Percentiles rank a stretch among this genome's conserved stretches.
Conservation (phyloP, 768 basidiomycete genomes). For the Hysterangium stoloniferum region DNA sequence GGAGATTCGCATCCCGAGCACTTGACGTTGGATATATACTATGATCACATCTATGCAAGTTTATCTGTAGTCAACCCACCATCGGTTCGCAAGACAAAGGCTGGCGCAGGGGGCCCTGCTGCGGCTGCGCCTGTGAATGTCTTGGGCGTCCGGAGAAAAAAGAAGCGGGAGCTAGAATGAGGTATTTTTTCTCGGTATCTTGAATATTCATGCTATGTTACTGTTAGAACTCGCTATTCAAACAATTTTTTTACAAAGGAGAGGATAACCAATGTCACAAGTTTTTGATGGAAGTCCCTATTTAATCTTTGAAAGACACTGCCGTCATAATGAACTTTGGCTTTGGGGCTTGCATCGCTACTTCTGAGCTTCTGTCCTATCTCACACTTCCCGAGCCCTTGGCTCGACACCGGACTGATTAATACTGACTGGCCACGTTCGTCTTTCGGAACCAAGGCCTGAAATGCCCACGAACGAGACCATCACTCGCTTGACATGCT, state of each 20-base stretch:
- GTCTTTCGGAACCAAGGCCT: no score
- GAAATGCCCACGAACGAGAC: no score
- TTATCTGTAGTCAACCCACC: conserved; percentile 6
- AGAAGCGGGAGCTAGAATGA: conserved; percentile 17
- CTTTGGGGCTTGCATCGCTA: no score
- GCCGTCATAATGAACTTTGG: no score
- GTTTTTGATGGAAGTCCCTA: no score
- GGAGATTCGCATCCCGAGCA: conserved; percentile 10
- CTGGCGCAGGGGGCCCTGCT: conserved; percentile 8
- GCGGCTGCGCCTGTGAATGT: conserved; percentile 39
- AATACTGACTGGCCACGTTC: no score
- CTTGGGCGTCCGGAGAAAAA: conserved; percentile 50
- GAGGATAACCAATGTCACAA: no score
- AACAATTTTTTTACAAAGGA: no score
- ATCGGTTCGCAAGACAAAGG: not conserved
- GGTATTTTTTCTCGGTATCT: not conserved
- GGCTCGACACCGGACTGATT: not conserved
- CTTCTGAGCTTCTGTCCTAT: no score
- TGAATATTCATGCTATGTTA: not conserved
- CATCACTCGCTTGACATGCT: no score
- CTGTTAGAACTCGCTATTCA: no score
- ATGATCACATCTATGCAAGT: conserved; percentile 3
- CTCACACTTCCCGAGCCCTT: not conserved
- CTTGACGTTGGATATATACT: conserved; percentile 7
- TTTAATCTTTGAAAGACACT: no score